phyloP scores from a whole-genome alignment of 805 yeast genomes.

The Candida orba region DNA sequence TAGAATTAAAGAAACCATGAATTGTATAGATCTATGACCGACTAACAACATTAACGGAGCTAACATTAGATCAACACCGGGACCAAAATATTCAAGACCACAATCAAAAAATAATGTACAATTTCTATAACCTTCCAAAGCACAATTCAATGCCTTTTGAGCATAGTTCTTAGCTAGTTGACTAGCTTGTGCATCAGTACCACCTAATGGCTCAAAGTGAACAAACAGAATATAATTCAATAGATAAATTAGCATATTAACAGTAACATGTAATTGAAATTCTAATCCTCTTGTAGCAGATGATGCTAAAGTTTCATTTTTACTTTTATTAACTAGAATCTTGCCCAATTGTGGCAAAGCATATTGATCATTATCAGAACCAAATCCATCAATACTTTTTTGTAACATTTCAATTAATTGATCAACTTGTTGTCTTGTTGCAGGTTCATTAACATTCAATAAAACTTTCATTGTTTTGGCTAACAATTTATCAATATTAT shows the following conservation, averaged over 20 bases:
- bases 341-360: constrained; percentile 29
- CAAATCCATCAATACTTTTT: constrained; percentile 28
- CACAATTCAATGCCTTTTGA: constrained; percentile 34
- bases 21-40: constrained; percentile 51
- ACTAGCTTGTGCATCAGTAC: constrained; percentile 28
- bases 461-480: constrained; percentile 33
- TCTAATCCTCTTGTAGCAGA: constrained; percentile 33
- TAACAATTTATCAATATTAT: constrained; percentile 37
- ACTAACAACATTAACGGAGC: constrained; percentile 44
- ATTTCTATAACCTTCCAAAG: constrained; percentile 36
- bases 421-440: constrained; percentile 34
- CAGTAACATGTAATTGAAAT: constrained; percentile 31
- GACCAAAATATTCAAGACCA: constrained; percentile 25
- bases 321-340: constrained; percentile 18
- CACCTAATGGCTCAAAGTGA: constrained; percentile 35
- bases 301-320: constrained; percentile 15
- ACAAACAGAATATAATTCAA: constrained; percentile 43
- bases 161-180: constrained; percentile 32
- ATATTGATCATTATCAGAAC: constrained; percentile 23
- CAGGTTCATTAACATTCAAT: constrained; percentile 32
- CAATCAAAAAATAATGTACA: constrained; percentile 35
- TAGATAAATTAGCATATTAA: constrained; percentile 43
- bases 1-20: constrained; percentile 47
- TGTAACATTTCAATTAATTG: constrained; percentile 27
- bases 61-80: constrained; percentile 39